phyloP scores from a whole-genome alignment of 2,329 filamentous ascomycete genomes.

The Magnaporthiopsis incrustans region DNA sequence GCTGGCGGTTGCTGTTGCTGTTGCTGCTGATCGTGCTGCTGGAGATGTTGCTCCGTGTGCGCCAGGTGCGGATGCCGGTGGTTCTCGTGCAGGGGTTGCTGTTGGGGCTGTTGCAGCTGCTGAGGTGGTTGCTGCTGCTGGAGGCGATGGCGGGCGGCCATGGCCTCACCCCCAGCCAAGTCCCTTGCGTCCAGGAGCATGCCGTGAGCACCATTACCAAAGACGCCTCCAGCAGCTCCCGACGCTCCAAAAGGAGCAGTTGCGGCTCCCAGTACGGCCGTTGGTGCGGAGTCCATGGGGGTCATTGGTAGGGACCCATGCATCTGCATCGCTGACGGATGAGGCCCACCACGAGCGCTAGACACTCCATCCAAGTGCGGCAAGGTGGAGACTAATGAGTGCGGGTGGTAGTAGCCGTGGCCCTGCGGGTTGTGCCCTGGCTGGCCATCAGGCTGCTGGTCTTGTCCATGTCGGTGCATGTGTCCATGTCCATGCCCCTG shows the following conservation, averaged over 20 bases:
- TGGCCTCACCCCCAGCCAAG: neutral
- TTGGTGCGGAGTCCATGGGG: neutral
- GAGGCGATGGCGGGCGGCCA: constrained; percentile 1
- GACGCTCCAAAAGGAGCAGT: neutral
- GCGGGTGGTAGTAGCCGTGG: neutral
- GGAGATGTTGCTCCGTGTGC: neutral
- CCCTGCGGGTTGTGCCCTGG: neutral
- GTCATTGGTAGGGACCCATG: neutral
- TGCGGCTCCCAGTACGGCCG: neutral
- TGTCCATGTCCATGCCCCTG: neutral
- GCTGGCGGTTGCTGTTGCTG: neutral
- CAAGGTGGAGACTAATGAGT: neutral
- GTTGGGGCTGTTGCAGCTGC: neutral
- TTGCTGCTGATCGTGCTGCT: constrained; percentile 3
- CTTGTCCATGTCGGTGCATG: neutral
- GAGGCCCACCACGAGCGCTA: neutral
- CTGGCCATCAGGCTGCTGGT: neutral
- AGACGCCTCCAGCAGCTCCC: neutral
- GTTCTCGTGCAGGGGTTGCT: neutral
- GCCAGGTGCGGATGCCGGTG: neutral
- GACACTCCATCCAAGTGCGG: neutral
- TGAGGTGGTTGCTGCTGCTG: constrained; percentile 8
- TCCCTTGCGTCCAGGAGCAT: neutral
- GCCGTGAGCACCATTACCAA: neutral
- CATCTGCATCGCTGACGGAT: neutral